Base-by-base conservation (phyloP, 768 basidiomycete genomes). In the Hysterangium stoloniferum region DNA sequence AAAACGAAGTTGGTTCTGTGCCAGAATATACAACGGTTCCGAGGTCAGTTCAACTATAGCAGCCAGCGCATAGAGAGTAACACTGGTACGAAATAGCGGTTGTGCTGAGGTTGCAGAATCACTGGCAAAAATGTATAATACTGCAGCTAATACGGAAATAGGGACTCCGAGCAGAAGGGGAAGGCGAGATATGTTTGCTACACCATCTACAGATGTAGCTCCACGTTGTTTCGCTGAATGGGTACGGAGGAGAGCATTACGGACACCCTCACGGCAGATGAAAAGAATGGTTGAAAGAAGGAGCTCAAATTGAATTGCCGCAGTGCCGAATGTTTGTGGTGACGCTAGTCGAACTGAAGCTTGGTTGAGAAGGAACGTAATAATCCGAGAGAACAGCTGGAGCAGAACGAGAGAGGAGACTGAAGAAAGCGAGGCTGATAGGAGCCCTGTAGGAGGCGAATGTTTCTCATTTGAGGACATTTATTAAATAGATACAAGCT, bases 261-360 rank as follows among this genome's bases (percentile, higher is more conserved):
- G 76, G 6, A 98, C 77, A 15, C 94, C 95, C 64, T 99, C 96
- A n/a, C 96, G 75, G 29, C 85, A 84, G 6, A 98, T 73, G 64
- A 98, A 97, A 37, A 98, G 72, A 59, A 94, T 87, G 9, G 92
- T 92, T 57, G 84, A 88, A 40, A 88, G 75, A 22, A 98, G 62
- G 24, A 97, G 78, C 63, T 98, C 96, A 65, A 98, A 92, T 59
- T 96, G 94, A 54, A 99, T 86, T 0, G 91, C 80, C 13, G 90
- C 92, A 0, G 88, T 92, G 8, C 95, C 75, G 50, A 74, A 73
- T n/a, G 71, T 71, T 9, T 64, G 61, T n/a, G 75, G 74, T 1
- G 72, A 62, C 1, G 71, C 68, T 36, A 74, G 60, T 0, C 72
- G 64, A 34, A 97, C 72, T 11, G 97, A 74, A 0, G 79, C 77